phyloP scores from a whole-genome alignment of 768 basidiomycete genomes.

The Gloeostereum incarnatum region DNA sequence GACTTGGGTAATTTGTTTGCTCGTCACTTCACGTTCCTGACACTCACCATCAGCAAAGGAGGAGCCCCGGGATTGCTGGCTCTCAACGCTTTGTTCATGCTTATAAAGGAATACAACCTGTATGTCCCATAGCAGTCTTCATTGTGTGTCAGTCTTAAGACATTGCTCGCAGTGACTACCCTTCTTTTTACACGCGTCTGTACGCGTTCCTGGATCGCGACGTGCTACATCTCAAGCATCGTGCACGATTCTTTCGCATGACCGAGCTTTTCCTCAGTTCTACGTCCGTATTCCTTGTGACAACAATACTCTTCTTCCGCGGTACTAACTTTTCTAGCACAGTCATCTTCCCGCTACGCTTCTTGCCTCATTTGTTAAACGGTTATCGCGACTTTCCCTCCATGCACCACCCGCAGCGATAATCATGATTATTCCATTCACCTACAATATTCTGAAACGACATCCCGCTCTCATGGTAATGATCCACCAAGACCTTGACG shows the following conservation, averaged over 20 bases:
- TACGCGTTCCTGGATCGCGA: conserved; percentile 86
- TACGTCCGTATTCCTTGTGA: conserved; percentile 45
- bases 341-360: conserved; percentile 83
- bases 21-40: too few species aligned
- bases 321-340: not conserved
- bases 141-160: conserved; percentile 5
- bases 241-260: conserved; percentile 91
- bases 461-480: conserved; percentile 90
- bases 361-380: conserved; percentile 93
- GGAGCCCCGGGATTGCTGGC: conserved; percentile 72
- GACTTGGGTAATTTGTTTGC: too few species aligned
- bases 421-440: conserved; percentile 85
- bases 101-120: conserved; percentile 94
- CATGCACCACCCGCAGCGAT: conserved; percentile 85
- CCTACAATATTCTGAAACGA: conserved; percentile 87
- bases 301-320: conserved; percentile 1
- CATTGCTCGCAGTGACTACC: conserved; percentile 69
- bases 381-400: conserved; percentile 77
- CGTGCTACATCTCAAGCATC: conserved; percentile 84
- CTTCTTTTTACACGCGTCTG: conserved; percentile 87
- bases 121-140: conserved; percentile 26
- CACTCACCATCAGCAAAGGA: not conserved
- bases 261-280: conserved; percentile 88
- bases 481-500: too few species aligned
- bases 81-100: conserved; percentile 81